Percentiles rank a stretch among this genome's conserved stretches.
Evolutionary conservation across 2,329 filamentous ascomycete species (phyloP).

Genomic region (Nigrospora osmanthi): DNA sequence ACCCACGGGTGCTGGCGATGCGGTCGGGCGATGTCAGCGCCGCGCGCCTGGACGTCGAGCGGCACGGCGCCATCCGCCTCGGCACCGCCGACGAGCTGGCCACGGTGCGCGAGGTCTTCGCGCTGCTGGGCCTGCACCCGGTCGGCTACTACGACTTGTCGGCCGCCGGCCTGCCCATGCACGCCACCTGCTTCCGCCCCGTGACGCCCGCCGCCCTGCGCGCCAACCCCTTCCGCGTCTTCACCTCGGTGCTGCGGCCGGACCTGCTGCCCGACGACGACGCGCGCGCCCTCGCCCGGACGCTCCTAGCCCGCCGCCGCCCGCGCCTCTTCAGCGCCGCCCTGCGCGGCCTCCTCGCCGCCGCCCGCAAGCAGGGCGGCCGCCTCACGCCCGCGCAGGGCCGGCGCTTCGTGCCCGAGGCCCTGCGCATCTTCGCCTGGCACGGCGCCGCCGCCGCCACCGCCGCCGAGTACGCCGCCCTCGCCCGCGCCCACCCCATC

Average conservation of each 20-base stretch:
- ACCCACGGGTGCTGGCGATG: too few relatives aligned
- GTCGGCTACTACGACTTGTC: conserved; percentile 46
- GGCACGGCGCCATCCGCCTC: conserved; percentile 30
- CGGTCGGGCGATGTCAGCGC: neutral
- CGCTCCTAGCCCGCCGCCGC: conserved; percentile 22
- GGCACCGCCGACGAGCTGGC: conserved; percentile 25
- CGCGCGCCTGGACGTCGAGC: conserved; percentile 3
- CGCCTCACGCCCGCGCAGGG: conserved; percentile 20
- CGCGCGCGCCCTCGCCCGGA: conserved; percentile 21
- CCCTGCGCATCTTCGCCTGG: conserved; percentile 40
- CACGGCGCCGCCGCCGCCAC: conserved; percentile 27
- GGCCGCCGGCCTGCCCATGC: conserved; percentile 37
- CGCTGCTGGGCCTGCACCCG: conserved; percentile 36
- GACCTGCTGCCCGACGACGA: conserved; percentile 24
- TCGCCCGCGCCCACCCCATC: conserved; percentile 36
- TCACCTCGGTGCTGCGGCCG: conserved; percentile 30
- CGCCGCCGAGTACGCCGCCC: conserved; percentile 28
- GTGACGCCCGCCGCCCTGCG: conserved; percentile 21
- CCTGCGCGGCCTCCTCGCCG: conserved; percentile 28
- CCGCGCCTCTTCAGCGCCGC: conserved; percentile 30
- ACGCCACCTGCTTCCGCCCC: conserved; percentile 44
- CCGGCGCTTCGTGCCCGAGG: conserved; percentile 30
- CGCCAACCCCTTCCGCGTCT: conserved; percentile 36
- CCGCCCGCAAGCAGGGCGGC: conserved; percentile 18
- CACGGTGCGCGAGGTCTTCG: conserved; percentile 33